phyloP scores from a whole-genome alignment of 2,329 filamentous ascomycete species.

The Apiospora aurea region DNA sequence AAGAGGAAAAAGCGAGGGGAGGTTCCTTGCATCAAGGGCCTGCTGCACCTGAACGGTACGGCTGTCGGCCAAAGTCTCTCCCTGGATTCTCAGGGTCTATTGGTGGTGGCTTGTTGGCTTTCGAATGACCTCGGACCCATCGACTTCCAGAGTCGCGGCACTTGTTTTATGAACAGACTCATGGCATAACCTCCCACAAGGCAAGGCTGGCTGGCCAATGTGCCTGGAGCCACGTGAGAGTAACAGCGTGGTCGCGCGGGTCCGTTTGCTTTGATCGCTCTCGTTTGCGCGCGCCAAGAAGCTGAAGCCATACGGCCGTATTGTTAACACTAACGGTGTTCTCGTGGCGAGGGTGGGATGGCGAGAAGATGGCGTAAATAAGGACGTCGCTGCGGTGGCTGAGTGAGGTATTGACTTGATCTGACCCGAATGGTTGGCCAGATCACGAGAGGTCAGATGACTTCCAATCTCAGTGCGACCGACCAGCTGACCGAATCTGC shows the following conservation, averaged over 20 bases:
- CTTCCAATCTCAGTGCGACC: background rate
- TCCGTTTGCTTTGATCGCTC: background rate
- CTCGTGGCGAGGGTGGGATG: background rate
- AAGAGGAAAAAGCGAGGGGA: background rate
- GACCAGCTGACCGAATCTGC: background rate
- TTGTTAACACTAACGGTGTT: background rate
- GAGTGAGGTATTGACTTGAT: background rate
- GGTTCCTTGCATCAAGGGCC: background rate
- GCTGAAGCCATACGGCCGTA: background rate
- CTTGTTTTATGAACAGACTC: background rate
- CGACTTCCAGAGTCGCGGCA: background rate
- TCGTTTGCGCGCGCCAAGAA: background rate
- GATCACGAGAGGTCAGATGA: background rate
- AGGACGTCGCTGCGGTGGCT: background rate
- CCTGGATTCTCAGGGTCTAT: background rate
- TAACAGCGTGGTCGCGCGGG: background rate
- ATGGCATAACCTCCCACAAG: background rate
- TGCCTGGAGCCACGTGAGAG: background rate
- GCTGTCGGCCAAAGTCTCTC: background rate
- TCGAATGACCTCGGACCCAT: background rate
- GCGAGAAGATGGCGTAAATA: background rate
- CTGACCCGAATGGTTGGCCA: background rate
- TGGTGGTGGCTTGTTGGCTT: background rate
- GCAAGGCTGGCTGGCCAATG: background rate
- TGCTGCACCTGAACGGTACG: background rate